phyloP scores from a whole-genome alignment of 345 rosid species.

The Anacardium occidentale region DNA sequence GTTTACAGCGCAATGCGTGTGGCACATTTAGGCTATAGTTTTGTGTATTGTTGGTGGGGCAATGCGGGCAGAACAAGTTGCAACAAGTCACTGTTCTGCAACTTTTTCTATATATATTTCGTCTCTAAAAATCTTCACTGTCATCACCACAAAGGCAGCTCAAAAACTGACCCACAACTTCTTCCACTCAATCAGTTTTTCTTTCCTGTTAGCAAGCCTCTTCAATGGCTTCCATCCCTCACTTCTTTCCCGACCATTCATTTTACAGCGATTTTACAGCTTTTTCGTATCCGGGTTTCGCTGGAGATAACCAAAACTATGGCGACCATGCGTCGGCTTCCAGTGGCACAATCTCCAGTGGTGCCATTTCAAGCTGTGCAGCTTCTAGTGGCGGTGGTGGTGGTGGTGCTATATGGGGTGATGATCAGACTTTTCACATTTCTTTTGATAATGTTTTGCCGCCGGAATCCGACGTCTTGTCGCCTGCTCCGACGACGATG shows the following conservation, averaged over 20 bases:
- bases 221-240: conserved; percentile 55
- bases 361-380: not conserved
- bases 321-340: conserved; percentile 1
- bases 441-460: conserved; percentile 20
- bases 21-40: not conserved
- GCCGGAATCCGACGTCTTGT: conserved; percentile 22
- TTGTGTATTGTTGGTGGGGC: conserved; percentile 6
- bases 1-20: conserved; percentile 23
- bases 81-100: conserved; percentile 10
- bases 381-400: not conserved
- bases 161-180: not conserved
- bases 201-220: not conserved
- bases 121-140: conserved; percentile 3
- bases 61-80: conserved; percentile 18
- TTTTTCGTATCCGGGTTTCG: conserved; percentile 17
- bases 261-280: conserved; percentile 39
- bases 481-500: conserved; percentile 17
- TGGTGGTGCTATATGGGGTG: conserved; percentile 21
- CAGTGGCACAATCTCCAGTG: conserved; percentile 10
- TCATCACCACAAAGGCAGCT: not conserved
- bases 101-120: not conserved
- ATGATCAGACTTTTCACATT: conserved; percentile 13
- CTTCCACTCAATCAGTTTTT: not conserved
- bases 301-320: not conserved
- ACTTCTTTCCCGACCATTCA: conserved; percentile 40